Evolutionary conservation across 805 yeast species (phyloP).

Genomic region (Spathaspora arborariae): DNA sequence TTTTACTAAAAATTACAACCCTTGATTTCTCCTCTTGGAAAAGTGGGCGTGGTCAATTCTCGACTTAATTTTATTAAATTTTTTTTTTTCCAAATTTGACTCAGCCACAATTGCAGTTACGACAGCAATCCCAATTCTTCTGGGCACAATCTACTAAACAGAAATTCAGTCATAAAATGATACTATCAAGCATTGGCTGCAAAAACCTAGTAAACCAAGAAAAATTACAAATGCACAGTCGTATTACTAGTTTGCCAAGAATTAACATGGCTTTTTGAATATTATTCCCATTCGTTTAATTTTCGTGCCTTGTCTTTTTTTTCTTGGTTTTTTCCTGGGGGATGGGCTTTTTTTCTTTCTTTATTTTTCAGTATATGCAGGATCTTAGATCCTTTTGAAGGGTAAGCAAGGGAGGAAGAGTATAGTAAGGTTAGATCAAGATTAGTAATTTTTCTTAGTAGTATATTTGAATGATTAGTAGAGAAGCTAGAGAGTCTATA

Average conservation of each 20-base stretch:
- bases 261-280: constrained; percentile 1
- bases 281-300: constrained; percentile 1
- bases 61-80: not conserved
- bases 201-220: not conserved
- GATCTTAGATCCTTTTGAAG: not conserved
- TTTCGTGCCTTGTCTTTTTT: not conserved
- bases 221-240: not conserved
- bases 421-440: not conserved
- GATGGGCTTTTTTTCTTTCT: not conserved
- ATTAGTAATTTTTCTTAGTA: not conserved
- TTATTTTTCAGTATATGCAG: not conserved
- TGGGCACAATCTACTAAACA: not conserved
- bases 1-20: not conserved
- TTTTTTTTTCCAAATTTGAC: not conserved
- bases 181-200: not conserved
- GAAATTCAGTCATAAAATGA: no score
- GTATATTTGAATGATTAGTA: no score
- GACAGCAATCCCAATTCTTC: not conserved
- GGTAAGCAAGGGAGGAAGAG: not conserved
- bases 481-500: not conserved
- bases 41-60: not conserved
- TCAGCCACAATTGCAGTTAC: not conserved
- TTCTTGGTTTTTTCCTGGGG: constrained; percentile 1
- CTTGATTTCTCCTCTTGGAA: not conserved
- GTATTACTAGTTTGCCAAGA: not conserved